Percentiles rank a stretch among this genome's conserved stretches.
Evolutionary conservation across 2,329 filamentous ascomycete genomes (phyloP).

Genomic region (Fusarium nanum): DNA sequence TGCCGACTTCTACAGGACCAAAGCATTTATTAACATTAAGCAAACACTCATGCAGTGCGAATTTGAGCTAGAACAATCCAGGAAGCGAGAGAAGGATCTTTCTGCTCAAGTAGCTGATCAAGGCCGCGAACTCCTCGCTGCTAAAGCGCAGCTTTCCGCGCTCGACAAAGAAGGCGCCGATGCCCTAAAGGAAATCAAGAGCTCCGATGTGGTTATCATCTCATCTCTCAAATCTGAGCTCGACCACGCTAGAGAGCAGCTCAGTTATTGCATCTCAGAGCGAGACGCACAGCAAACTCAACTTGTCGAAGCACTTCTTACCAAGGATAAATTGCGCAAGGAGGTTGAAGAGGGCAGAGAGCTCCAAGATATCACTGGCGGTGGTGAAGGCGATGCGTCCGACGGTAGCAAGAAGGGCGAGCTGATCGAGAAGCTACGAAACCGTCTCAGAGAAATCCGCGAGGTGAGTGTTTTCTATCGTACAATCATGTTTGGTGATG

Average conservation of each 20-base stretch:
- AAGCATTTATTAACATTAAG: conserved; percentile 64
- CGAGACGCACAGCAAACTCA: conserved; percentile 69
- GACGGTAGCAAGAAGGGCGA: conserved; percentile 59
- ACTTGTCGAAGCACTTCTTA: conserved; percentile 68
- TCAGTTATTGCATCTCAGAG: conserved; percentile 62
- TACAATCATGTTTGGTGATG: conserved; percentile 16
- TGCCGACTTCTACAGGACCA: conserved; percentile 60
- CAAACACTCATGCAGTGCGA: conserved; percentile 59
- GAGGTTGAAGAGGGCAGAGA: conserved; percentile 62
- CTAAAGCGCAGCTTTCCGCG: conserved; percentile 65
- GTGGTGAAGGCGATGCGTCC: conserved; percentile 50
- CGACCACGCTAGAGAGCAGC: conserved; percentile 64
- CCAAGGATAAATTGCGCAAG: conserved; percentile 70
- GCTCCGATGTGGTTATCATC: conserved; percentile 68
- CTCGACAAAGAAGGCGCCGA: conserved; percentile 65
- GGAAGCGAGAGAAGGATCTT: conserved; percentile 57
- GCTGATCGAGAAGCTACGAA: conserved; percentile 69
- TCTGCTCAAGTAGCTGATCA: conserved; percentile 63
- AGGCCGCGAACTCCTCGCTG: conserved; percentile 65
- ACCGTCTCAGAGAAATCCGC: conserved; percentile 66
- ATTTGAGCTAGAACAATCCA: conserved; percentile 61
- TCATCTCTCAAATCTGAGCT: conserved; percentile 69
- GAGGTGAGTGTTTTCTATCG: conserved; percentile 61
- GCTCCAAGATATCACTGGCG: conserved; percentile 53
- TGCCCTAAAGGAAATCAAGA: conserved; percentile 69